A percentile compares a stretch with the other conserved stretches of the same genome.
These are phyloP conservation scores for Oryza meyeriana DNA, from an alignment of 176 grass and related monocot genomes.

Conservation along the genomic window DNA sequence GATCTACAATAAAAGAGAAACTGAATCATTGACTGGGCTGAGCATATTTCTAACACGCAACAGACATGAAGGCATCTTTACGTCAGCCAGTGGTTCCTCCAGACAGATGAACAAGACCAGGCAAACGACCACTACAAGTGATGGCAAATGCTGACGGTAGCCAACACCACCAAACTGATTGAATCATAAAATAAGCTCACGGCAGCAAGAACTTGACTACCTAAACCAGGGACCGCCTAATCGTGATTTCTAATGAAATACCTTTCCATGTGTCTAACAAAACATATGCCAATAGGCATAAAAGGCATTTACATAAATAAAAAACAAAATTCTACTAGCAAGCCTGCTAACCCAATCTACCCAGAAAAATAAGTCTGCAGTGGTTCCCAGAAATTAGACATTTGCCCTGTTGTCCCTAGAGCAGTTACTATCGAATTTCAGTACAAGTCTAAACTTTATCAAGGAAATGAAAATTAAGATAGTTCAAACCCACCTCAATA, in stretches of 20 bases:
- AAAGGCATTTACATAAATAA: neutral
- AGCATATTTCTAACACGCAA: neutral
- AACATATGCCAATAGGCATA: neutral
- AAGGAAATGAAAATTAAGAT: neutral
- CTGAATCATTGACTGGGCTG: neutral
- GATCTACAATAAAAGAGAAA: neutral
- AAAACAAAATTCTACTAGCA: neutral
- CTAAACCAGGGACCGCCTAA: neutral
- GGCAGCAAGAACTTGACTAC: neutral
- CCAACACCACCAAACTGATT: neutral
- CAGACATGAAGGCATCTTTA: neutral
- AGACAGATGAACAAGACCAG: neutral
- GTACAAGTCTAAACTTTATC: neutral
- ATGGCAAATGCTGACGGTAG: no score
- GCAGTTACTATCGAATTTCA: neutral
- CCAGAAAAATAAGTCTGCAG: neutral
- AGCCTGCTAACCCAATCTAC: neutral
- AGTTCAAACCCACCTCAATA: neutral
- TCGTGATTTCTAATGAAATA: neutral
- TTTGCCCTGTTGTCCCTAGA: neutral
- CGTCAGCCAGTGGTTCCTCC: neutral
- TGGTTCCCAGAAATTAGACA: neutral
- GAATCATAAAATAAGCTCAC: neutral
- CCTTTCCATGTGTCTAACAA: neutral
- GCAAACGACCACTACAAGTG: neutral